Percentiles rank a stretch among this genome's conserved stretches.
Evolutionary conservation across 2,329 filamentous ascomycete species (phyloP).

Genomic region (Aspergillus tubingensis): DNA sequence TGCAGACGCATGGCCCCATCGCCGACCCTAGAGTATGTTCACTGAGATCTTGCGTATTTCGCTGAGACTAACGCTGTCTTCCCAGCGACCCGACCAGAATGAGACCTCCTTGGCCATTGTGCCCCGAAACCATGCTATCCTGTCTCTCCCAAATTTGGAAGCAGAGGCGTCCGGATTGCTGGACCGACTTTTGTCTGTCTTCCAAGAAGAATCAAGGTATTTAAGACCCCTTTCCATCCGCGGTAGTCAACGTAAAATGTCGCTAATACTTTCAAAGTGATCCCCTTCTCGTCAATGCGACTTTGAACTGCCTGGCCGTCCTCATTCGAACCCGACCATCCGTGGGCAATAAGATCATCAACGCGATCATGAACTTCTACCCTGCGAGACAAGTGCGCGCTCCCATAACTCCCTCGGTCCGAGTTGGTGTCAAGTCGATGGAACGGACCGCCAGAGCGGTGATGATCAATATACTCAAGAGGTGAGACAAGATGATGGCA

Average conservation of each 20-base stretch:
- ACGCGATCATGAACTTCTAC: conserved; percentile 85
- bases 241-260: neutral
- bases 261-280: conserved; percentile 59
- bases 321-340: conserved; percentile 79
- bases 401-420: conserved; percentile 74
- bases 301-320: conserved; percentile 81
- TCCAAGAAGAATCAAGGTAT: conserved; percentile 85
- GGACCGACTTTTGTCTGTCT: conserved; percentile 79
- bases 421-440: conserved; percentile 87
- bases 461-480: conserved; percentile 78
- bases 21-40: conserved; percentile 75
- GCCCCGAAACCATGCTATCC: conserved; percentile 75
- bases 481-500: conserved; percentile 51
- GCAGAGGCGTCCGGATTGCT: conserved; percentile 89
- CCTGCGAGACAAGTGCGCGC: conserved; percentile 78
- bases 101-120: conserved; percentile 88
- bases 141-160: conserved; percentile 79
- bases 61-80: conserved; percentile 14
- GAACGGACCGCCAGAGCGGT: conserved; percentile 88
- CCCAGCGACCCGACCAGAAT: conserved; percentile 68
- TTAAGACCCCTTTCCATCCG: neutral
- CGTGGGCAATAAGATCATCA: conserved; percentile 81
- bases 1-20: conserved; percentile 82
- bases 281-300: conserved; percentile 84
- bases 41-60: neutral